phyloP scores from a whole-genome alignment of 2,329 filamentous ascomycete genomes.

The Ambrosiella xylebori region DNA sequence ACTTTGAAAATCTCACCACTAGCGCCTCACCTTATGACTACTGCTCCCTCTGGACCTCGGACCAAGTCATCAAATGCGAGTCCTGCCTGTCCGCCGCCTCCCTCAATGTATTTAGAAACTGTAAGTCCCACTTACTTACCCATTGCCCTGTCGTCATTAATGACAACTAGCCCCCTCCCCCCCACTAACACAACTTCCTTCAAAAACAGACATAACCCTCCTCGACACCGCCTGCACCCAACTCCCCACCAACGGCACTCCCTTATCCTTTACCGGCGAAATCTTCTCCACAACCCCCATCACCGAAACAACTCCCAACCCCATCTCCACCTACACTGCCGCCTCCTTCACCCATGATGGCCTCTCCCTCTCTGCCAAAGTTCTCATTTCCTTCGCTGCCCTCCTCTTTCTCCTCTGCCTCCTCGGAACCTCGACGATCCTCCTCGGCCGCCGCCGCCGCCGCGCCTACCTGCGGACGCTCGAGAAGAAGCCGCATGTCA shows the following conservation, averaged over 20 bases:
- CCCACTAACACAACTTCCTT: not conserved
- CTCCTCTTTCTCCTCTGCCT: conserved; percentile 30
- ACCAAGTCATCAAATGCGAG: conserved; percentile 27
- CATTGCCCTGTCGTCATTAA: not conserved
- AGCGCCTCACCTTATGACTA: conserved; percentile 32
- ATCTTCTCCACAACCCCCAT: conserved; percentile 33
- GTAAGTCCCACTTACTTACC: conserved; percentile 20
- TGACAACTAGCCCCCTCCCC: not conserved
- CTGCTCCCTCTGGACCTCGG: conserved; percentile 31
- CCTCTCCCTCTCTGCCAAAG: conserved; percentile 35
- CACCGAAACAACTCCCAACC: conserved; percentile 32
- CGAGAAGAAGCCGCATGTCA: conserved; percentile 18
- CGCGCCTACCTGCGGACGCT: conserved; percentile 33
- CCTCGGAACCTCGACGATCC: conserved; percentile 35
- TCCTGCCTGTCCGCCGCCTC: conserved; percentile 27
- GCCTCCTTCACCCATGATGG: conserved; percentile 27
- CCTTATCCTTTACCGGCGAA: conserved; percentile 32
- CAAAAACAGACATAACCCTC: conserved; percentile 26
- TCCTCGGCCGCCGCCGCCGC: conserved; percentile 37
- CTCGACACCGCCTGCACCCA: conserved; percentile 41
- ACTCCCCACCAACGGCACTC: conserved; percentile 28
- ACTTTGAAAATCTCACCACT: conserved; percentile 32
- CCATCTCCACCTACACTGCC: conserved; percentile 23
- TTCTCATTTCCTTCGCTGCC: conserved; percentile 38
- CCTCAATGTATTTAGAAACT: conserved; percentile 34